A percentile compares a stretch with the other conserved stretches of the same genome.
phyloP scores from a whole-genome alignment of 306 rosid species.

The Canavalia ensiformis region DNA sequence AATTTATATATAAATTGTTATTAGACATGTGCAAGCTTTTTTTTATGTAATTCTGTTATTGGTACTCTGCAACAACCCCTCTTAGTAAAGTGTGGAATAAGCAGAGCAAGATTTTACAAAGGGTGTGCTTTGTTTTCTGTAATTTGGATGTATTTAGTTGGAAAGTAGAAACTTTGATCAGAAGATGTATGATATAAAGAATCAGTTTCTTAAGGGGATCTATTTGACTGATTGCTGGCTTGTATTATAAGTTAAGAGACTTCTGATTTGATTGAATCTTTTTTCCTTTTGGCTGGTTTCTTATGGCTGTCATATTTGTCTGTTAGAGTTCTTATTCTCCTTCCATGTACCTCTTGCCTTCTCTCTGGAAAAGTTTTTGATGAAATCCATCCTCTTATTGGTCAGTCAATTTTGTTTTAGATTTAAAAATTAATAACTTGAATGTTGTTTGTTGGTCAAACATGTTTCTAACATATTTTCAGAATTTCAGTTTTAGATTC shows the following conservation, averaged over 20 bases:
- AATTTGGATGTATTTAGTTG: constrained; percentile 34
- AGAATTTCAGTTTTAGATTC: background rate
- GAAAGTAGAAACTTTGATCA: constrained; percentile 9
- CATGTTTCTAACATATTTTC: constrained; percentile 15
- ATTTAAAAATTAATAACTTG: constrained; percentile 6
- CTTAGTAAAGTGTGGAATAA: constrained; percentile 9
- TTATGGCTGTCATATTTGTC: constrained; percentile 15
- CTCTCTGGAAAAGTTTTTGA: background rate
- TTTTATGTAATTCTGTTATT: background rate
- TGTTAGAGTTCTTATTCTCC: constrained; percentile 17
- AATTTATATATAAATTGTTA: constrained; percentile 15
- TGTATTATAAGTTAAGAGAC: background rate
- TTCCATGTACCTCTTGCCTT: background rate
- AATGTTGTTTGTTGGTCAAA: constrained; percentile 13
- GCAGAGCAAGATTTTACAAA: background rate
- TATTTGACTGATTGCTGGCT: constrained; percentile 20
- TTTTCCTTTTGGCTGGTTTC: constrained; percentile 31
- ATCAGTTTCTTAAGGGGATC: constrained; percentile 23
- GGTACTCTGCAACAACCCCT: background rate
- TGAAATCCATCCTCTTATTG: constrained; percentile 14
- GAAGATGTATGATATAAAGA: constrained; percentile 10
- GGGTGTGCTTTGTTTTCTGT: constrained; percentile 23
- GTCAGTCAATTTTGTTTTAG: constrained; percentile 22
- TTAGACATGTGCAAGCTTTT: constrained; percentile 9
- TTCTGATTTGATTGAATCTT: background rate